These are phyloP conservation scores for Glaciozyma martinii DNA, from an alignment of 768 basidiomycete species.

Conservation along the genomic window DNA sequence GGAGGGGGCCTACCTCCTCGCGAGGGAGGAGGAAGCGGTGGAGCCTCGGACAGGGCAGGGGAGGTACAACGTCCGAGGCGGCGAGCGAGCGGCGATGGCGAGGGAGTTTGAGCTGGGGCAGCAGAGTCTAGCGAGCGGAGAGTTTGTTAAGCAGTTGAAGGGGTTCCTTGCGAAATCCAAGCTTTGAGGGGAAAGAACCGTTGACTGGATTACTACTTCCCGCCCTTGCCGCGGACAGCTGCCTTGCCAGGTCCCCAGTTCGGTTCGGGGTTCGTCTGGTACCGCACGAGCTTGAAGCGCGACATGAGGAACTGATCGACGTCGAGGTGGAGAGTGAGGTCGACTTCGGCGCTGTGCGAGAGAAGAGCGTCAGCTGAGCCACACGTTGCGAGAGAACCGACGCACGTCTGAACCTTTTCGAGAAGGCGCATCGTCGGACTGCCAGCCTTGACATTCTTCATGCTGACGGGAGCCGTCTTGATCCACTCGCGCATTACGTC, in stretches of 20 bases:
- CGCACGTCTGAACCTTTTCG: conserved; percentile 57
- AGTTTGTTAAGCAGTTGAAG: not conserved
- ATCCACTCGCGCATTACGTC: conserved; percentile 82
- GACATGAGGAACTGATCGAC: conserved; percentile 51
- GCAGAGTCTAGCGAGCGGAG: not conserved
- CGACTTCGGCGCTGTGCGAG: conserved; percentile 49
- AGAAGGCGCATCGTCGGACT: conserved; percentile 65
- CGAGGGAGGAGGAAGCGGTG: not conserved
- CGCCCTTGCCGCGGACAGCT: not conserved
- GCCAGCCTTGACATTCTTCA: conserved; percentile 65
- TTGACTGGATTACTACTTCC: not conserved
- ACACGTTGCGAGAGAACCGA: too few relatives aligned
- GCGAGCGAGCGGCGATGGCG: not conserved
- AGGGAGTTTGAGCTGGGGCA: not conserved
- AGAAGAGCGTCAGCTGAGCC: not conserved
- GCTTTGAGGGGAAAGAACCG: not conserved
- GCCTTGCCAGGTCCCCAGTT: conserved; percentile 77
- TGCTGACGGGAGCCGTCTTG: conserved; percentile 67
- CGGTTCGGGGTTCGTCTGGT: conserved; percentile 80
- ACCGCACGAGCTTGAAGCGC: conserved; percentile 69
- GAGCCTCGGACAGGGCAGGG: not conserved
- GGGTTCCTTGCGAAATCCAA: not conserved
- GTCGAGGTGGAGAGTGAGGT: conserved; percentile 66
- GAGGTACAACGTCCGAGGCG: not conserved
- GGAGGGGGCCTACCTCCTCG: not conserved